Evolutionary conservation across 345 rosid species (phyloP).

Genomic region (Alliaria petiolata): DNA sequence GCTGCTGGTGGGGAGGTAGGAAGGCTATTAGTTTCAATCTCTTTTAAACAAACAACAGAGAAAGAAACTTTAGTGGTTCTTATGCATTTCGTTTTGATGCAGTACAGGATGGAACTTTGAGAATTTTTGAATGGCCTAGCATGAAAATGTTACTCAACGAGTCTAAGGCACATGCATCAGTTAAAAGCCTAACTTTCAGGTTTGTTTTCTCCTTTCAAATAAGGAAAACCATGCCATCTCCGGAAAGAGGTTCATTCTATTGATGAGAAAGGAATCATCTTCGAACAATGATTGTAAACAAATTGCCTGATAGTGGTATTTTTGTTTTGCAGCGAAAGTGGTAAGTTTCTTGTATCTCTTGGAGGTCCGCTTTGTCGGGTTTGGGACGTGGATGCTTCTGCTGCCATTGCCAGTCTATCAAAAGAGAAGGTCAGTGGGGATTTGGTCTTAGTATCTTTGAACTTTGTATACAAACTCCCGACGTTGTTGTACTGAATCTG

Average conservation of each 20-base stretch:
- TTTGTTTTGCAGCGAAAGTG: slow-evolving; percentile 60
- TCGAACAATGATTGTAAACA: not conserved
- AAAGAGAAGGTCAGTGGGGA: slow-evolving; percentile 49
- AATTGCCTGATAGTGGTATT: slow-evolving; percentile 18
- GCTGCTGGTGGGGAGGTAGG: slow-evolving; percentile 89
- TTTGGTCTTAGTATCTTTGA: not conserved
- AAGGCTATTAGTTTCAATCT: not conserved
- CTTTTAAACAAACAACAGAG: not conserved
- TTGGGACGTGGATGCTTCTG: slow-evolving; percentile 70
- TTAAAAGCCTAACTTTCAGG: slow-evolving; percentile 84
- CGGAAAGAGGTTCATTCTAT: not conserved
- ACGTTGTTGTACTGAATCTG: slow-evolving; percentile 6
- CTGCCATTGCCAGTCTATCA: slow-evolving; percentile 55
- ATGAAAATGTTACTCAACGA: slow-evolving; percentile 62
- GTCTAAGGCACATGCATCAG: slow-evolving; percentile 58
- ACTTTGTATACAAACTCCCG: not conserved
- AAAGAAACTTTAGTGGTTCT: slow-evolving; percentile 9
- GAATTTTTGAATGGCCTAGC: slow-evolving; percentile 90
- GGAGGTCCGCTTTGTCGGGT: slow-evolving; percentile 78
- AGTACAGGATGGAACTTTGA: slow-evolving; percentile 88
- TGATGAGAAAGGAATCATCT: not conserved
- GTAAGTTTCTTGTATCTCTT: slow-evolving; percentile 77
- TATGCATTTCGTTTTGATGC: slow-evolving; percentile 45
- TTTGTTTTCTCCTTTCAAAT: slow-evolving; percentile 16
- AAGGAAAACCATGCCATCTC: not conserved